A percentile compares a stretch with the other conserved stretches of the same genome.
phyloP scores from a whole-genome alignment of 495 filamentous ascomycete species.

The Penicillium taxi region DNA sequence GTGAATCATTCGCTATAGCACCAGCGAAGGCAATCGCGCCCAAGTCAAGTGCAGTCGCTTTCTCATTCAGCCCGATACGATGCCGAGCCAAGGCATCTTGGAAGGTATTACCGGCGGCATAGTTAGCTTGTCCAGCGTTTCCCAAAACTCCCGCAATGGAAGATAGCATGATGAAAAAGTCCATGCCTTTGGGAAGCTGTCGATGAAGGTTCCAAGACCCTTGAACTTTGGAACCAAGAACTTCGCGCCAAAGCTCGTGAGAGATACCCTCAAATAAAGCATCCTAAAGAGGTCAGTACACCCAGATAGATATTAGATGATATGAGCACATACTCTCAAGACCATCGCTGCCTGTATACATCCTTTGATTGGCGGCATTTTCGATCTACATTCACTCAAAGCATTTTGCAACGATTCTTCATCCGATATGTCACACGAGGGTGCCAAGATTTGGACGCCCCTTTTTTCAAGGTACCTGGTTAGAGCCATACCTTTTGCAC shows the following conservation, averaged over 20 bases:
- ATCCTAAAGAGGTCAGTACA: background rate
- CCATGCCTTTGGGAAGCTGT: background rate
- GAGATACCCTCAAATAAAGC: background rate
- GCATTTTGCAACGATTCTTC: background rate
- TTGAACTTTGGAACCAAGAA: background rate
- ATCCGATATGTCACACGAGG: background rate
- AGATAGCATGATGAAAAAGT: background rate
- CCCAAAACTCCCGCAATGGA: background rate
- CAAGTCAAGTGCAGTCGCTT: background rate
- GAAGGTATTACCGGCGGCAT: background rate
- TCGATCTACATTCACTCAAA: background rate
- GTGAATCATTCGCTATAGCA: background rate
- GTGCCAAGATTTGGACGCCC: background rate
- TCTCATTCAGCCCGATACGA: background rate
- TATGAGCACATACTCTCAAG: too few relatives aligned
- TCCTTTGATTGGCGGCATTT: conserved; percentile 1
- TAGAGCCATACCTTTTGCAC: background rate
- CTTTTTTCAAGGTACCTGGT: background rate
- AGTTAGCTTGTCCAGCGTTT: background rate
- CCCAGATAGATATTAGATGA: too few relatives aligned
- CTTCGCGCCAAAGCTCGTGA: background rate
- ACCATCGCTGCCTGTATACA: background rate
- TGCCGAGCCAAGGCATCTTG: conserved; percentile 1
- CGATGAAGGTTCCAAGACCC: background rate
- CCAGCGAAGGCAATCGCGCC: background rate